phyloP scores from a whole-genome alignment of 2,329 filamentous ascomycete species.

The Exophiala sp. region DNA sequence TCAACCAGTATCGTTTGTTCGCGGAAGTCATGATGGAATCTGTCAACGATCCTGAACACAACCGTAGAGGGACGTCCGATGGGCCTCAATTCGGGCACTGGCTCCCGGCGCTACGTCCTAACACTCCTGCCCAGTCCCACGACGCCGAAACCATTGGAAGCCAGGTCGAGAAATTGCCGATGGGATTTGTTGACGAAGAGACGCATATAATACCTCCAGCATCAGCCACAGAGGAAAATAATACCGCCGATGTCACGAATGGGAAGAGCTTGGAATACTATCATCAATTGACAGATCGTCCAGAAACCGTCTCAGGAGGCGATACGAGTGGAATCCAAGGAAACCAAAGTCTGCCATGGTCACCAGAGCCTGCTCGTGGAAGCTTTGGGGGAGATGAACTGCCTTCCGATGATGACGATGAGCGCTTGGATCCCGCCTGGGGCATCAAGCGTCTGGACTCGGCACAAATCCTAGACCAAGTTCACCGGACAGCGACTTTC shows the following conservation, averaged over 20 bases:
- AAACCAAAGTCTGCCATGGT: neutral
- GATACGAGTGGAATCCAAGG: neutral
- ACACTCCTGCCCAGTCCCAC: constrained; percentile 29
- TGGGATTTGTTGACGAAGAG: neutral
- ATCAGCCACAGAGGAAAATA: neutral
- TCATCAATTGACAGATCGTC: no score
- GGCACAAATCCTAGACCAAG: constrained; percentile 20
- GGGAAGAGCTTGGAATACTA: neutral
- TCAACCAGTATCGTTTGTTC: constrained; percentile 9
- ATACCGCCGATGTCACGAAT: neutral
- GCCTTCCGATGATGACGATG: constrained; percentile 21
- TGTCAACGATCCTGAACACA: constrained; percentile 1
- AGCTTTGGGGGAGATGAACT: constrained; percentile 16
- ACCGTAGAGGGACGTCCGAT: constrained; percentile 6
- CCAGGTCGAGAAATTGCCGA: constrained; percentile 1
- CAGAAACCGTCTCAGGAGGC: neutral
- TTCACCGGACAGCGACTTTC: constrained; percentile 27
- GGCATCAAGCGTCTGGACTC: constrained; percentile 25
- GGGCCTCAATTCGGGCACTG: constrained; percentile 40
- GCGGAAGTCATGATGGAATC: constrained; percentile 9
- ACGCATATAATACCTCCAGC: constrained; percentile 12
- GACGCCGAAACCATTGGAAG: neutral
- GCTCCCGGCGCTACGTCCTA: constrained; percentile 55
- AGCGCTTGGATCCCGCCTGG: constrained; percentile 28
- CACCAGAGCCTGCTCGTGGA: neutral